A percentile compares a stretch with the other conserved stretches of the same genome.
These are phyloP conservation scores for Russula brevipes DNA, from an alignment of 768 basidiomycete genomes.

Conservation along the genomic window DNA sequence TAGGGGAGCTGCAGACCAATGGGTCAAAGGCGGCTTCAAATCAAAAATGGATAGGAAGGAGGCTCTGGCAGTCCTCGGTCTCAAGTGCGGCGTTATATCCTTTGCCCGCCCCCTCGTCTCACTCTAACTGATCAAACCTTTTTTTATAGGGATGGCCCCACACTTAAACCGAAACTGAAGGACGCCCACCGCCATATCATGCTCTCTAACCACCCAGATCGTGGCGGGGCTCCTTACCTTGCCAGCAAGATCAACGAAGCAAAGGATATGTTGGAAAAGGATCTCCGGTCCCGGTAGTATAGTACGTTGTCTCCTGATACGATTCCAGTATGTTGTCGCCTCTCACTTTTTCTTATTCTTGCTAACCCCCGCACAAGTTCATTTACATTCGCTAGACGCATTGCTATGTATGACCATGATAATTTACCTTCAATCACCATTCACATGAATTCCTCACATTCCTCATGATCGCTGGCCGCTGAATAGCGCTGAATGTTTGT, in stretches of 20 bases:
- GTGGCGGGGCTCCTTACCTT: conserved; percentile 96
- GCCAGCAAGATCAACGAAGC: conserved; percentile 99
- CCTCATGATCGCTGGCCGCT: background rate
- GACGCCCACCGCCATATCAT: conserved; percentile 96
- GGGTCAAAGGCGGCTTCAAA: conserved; percentile 91
- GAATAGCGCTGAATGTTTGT: background rate
- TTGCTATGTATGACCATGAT: conserved; percentile 5
- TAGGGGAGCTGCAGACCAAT: conserved; percentile 67
- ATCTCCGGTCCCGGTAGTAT: conserved; percentile 45
- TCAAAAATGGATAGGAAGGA: conserved; percentile 95
- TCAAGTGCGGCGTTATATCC: conserved; percentile 60
- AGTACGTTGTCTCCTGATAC: background rate
- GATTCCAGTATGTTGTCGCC: background rate
- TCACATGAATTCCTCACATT: background rate
- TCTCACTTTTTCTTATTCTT: background rate
- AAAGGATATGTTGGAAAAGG: conserved; percentile 84
- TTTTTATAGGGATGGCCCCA: conserved; percentile 67
- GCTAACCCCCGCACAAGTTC: conserved; percentile 1
- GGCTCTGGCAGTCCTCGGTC: conserved; percentile 84
- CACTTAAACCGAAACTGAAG: conserved; percentile 73
- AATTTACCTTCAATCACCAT: background rate
- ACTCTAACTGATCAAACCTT: background rate
- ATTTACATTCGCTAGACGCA: conserved; percentile 7
- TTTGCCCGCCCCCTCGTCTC: conserved; percentile 5
- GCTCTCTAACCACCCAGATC: conserved; percentile 98